Conservation (phyloP, 805 yeast genomes). For the Hanseniaspora vineae region DNA sequence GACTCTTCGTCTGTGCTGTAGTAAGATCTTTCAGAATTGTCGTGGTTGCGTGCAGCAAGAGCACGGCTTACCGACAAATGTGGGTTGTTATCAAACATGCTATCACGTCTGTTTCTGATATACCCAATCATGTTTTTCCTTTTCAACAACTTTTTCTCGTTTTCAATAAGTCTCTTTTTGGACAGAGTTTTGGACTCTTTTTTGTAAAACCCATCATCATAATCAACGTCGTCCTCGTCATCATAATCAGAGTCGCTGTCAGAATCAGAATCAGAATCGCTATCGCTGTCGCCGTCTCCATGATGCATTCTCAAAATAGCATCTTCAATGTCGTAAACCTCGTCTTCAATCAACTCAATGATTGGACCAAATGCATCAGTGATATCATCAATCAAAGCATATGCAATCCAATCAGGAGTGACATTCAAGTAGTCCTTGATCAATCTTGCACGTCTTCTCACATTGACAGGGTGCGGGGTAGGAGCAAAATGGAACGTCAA, state of each 20-base stretch:
- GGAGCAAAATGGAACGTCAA: slow-evolving; percentile 89
- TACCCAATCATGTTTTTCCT: background rate
- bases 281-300: slow-evolving; percentile 31
- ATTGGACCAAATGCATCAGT: slow-evolving; percentile 97
- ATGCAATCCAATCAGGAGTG: slow-evolving; percentile 92
- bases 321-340: slow-evolving; percentile 90
- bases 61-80: background rate
- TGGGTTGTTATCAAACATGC: background rate
- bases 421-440: slow-evolving; percentile 80
- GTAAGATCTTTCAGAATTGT: no score
- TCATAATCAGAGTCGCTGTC: slow-evolving; percentile 13
- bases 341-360: slow-evolving; percentile 88
- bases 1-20: background rate
- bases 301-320: slow-evolving; percentile 81
- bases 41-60: no score
- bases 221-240: slow-evolving; percentile 1
- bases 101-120: background rate
- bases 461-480: slow-evolving; percentile 93
- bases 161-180: slow-evolving; percentile 17
- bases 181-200: background rate
- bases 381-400: slow-evolving; percentile 91
- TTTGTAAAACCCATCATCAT: background rate
- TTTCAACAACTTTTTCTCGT: slow-evolving; percentile 9
- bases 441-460: slow-evolving; percentile 81
- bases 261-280: slow-evolving; percentile 18